phyloP scores from a whole-genome alignment of 2,329 filamentous ascomycete genomes.

The Beauveria sp. region DNA sequence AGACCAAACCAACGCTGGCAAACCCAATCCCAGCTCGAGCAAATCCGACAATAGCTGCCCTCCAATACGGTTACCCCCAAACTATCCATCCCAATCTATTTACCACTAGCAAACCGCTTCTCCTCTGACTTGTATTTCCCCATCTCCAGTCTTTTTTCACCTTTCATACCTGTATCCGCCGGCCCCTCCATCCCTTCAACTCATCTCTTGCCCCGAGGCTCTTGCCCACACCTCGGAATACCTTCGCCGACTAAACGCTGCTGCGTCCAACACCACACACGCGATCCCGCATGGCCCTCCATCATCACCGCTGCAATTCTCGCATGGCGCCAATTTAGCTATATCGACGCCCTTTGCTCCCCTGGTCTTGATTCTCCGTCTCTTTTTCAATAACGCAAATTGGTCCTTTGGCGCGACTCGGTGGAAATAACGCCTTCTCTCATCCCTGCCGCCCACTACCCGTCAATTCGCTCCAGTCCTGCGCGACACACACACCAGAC shows the following conservation, averaged over 20 bases:
- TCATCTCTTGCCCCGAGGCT: not conserved
- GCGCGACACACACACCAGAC: not conserved
- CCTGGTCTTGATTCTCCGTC: not conserved
- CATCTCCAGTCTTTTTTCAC: slow-evolving; percentile 5
- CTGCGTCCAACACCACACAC: not conserved
- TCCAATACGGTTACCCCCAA: not conserved
- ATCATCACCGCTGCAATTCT: not conserved
- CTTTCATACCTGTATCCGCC: not conserved
- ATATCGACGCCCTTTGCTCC: not conserved
- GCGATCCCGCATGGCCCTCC: slow-evolving; percentile 1
- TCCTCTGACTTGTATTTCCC: not conserved
- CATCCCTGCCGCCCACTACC: not conserved
- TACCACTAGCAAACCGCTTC: not conserved
- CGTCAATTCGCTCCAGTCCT: not conserved
- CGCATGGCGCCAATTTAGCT: slow-evolving; percentile 4
- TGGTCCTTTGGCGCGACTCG: not conserved
- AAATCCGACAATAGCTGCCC: not conserved
- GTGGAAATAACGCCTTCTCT: not conserved
- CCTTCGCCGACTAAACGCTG: not conserved
- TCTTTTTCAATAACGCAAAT: not conserved
- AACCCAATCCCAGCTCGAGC: not conserved
- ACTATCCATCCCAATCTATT: not conserved
- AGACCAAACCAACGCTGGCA: not conserved
- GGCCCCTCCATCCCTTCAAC: not conserved
- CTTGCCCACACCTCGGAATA: not conserved